Base-by-base conservation (phyloP, 345 rosid species). In the Euclidium syriacum region DNA sequence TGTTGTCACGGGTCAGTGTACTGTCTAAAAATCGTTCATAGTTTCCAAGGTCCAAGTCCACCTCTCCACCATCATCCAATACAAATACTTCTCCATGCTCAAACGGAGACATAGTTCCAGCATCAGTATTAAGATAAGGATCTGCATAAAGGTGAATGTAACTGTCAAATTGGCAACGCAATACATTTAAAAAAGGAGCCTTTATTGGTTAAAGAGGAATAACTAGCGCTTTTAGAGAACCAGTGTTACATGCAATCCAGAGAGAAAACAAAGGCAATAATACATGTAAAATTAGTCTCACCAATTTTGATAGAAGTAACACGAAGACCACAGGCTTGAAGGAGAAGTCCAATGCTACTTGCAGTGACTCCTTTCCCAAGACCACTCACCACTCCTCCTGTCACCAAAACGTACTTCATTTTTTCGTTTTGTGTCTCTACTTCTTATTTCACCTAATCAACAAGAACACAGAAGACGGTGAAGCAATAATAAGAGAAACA, bases 31-130 rank as follows among this genome's bases (percentile, higher is more conserved):
- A 88, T 0, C 92, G 77, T 68, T 88, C 96, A 53, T 88, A 88
- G 66, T 88, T 88, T 36, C 96, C 96, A 61, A 88, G 92, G 78
- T 88, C 96, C 71, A 88, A 47, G 66, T 88, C 94, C 71, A 85
- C 94, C 95, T 88, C 91, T 18, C 95, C 95, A 17, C 91, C 95
- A 76, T 85, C 95, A 64, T 85, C 90, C 46, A 88, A 63, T 33
- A 87, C 95, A 79, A 85, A 88, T 3, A 85, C 91, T 76, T 88
- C 95, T 18, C 91, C 95, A 27, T 88, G 95, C 79, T 88, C 95
- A 67, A 88, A 88, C 50, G 95, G 95, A 46, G 95, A 85, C 95
- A 88, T 88, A 30, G 95, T 88, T 36, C 95, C 95, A 22, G 91
- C 95, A 76, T 88, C 95, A 9, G 85, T 78, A 38, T 88, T 88